Evolutionary conservation across 2,329 filamentous ascomycete species (phyloP).

Genomic region (Fonsecaea pedrosoi): DNA sequence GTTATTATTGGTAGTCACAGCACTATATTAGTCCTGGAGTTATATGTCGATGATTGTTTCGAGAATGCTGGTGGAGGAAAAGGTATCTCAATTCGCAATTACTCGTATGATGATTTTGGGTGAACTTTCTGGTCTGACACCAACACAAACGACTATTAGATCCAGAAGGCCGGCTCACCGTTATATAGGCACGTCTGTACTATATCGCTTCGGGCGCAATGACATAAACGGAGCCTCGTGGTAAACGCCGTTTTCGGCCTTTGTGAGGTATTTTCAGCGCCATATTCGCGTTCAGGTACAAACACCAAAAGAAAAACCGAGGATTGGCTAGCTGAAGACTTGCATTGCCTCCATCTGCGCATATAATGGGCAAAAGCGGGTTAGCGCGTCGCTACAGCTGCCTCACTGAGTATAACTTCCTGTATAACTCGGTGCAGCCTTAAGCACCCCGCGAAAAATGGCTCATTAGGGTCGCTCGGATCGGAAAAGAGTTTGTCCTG

Average conservation of each 20-base stretch:
- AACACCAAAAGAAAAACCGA: background rate
- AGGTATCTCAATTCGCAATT: background rate
- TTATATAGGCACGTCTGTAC: background rate
- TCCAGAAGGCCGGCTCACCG: background rate
- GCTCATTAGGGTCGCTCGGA: background rate
- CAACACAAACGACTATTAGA: background rate
- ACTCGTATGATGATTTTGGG: background rate
- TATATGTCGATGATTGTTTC: background rate
- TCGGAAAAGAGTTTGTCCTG: slow-evolving; percentile 9
- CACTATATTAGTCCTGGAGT: background rate
- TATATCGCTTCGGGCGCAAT: background rate
- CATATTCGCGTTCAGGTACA: background rate
- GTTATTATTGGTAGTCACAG: background rate
- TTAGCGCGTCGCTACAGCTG: background rate
- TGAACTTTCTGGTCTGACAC: background rate
- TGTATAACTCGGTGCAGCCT: background rate
- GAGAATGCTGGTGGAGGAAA: background rate
- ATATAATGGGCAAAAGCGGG: background rate
- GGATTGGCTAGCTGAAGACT: background rate
- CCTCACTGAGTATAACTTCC: background rate
- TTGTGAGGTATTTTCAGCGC: background rate
- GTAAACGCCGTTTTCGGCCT: background rate
- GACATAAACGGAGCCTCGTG: background rate
- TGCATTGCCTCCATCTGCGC: background rate
- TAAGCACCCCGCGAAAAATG: background rate